phyloP scores from a whole-genome alignment of 768 basidiomycete genomes.

The Mycena polygramma region DNA sequence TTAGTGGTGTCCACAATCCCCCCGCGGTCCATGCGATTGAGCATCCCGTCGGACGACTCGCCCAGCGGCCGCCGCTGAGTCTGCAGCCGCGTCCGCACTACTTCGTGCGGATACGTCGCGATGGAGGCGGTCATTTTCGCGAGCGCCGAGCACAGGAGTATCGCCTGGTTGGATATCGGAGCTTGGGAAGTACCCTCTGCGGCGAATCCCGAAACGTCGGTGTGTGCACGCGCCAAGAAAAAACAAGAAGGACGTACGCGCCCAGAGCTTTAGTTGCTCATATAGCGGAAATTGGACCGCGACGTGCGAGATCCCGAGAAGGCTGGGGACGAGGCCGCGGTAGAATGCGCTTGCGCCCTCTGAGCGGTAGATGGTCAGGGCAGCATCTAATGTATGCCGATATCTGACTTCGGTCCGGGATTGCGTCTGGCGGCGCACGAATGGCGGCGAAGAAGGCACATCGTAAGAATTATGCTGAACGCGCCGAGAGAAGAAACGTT shows the following conservation, averaged over 20 bases:
- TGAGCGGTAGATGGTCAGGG: conserved; percentile 87
- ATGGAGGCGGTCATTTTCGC: conserved; percentile 97
- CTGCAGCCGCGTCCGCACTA: conserved; percentile 97
- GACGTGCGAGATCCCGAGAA: conserved; percentile 94
- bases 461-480: conserved; percentile 13
- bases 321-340: conserved; percentile 91
- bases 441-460: conserved; percentile 29
- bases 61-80: conserved; percentile 80
- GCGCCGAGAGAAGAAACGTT: conserved; percentile 18
- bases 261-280: conserved; percentile 89
- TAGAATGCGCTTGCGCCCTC: conserved; percentile 95
- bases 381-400: conserved; percentile 91
- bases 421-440: conserved; percentile 75
- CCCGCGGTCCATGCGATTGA: conserved; percentile 60
- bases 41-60: conserved; percentile 73
- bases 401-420: conserved; percentile 83
- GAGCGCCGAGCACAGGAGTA: conserved; percentile 91
- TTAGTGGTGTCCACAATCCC: conserved; percentile 82
- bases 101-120: conserved; percentile 98
- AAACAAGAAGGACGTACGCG: conserved; percentile 73
- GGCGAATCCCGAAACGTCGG: conserved; percentile 8
- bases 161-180: conserved; percentile 70
- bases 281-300: conserved; percentile 98
- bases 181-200: conserved; percentile 61
- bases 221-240: conserved; percentile 18